A percentile compares a stretch with the other conserved stretches of the same genome.
These are phyloP conservation scores for Domatiomyces catenatus DNA, from an alignment of 2,329 filamentous ascomycete species.

Conservation along the genomic window DNA sequence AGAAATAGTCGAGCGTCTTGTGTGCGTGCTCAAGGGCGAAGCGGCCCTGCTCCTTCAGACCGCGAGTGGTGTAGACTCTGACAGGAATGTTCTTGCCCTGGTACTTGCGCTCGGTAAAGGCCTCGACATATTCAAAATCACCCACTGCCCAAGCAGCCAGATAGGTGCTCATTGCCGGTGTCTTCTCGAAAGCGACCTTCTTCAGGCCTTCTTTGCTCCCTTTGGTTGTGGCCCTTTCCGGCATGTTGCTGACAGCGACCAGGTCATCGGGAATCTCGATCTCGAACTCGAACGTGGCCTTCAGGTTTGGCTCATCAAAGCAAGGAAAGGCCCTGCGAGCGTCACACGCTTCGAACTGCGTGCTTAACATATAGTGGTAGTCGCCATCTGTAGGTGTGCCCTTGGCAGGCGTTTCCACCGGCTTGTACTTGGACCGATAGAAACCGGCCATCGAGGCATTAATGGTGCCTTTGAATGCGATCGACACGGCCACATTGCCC, in stretches of 20 bases:
- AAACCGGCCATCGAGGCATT: conserved; percentile 90
- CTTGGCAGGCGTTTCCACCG: conserved; percentile 51
- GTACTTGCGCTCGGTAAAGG: conserved; percentile 76
- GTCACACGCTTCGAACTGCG: conserved; percentile 94
- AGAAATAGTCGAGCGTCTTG: conserved; percentile 92
- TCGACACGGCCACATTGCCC: conserved; percentile 48
- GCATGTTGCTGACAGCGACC: conserved; percentile 90
- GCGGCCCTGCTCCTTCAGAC: conserved; percentile 80
- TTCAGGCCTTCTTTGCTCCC: conserved; percentile 52
- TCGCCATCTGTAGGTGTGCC: conserved; percentile 62
- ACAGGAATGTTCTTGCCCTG: conserved; percentile 83
- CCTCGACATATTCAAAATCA: conserved; percentile 93
- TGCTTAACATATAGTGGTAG: conserved; percentile 62
- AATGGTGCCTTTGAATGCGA: conserved; percentile 66
- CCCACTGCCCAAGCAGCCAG: conserved; percentile 87
- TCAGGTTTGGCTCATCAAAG: conserved; percentile 94
- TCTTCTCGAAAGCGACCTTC: conserved; percentile 62
- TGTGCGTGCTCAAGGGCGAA: conserved; percentile 85
- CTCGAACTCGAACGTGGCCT: conserved; percentile 86
- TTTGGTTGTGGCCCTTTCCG: conserved; percentile 55
- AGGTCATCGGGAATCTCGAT: conserved; percentile 83
- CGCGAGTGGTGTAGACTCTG: conserved; percentile 85
- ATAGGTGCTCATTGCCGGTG: conserved; percentile 80
- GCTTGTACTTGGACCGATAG: conserved; percentile 89
- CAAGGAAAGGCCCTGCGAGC: conserved; percentile 90